Conservation (phyloP, 129 eudicot species). For the Apium graveolens region DNA sequence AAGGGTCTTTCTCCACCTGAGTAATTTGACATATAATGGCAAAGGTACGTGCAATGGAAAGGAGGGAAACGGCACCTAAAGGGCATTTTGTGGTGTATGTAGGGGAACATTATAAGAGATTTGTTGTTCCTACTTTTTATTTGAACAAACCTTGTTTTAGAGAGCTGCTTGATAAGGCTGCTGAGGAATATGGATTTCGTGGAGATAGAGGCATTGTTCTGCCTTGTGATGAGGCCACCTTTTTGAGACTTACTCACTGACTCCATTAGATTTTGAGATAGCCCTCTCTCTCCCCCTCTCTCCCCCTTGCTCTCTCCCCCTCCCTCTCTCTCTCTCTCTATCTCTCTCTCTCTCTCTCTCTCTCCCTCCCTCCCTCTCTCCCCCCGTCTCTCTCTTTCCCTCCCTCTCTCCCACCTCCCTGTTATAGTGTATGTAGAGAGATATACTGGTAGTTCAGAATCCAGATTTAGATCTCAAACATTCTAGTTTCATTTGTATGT, state of each 20-base stretch:
- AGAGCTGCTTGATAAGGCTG: conserved; percentile 27
- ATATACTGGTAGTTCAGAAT: not conserved
- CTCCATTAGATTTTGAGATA: not conserved
- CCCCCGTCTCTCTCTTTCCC: not conserved
- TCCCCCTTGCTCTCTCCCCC: not conserved
- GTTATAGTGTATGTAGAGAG: not conserved
- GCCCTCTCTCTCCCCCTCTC: not conserved
- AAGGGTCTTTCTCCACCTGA: no score
- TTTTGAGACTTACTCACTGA: not conserved
- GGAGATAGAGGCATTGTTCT: conserved; percentile 26
- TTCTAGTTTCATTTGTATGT: no score
- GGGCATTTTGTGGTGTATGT: conserved; percentile 41
- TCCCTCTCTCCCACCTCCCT: no score
- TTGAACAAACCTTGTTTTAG: conserved; percentile 26
- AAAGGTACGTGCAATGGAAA: not conserved
- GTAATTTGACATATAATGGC: no score
- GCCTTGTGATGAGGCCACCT: conserved; percentile 34
- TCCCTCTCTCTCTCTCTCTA: not conserved
- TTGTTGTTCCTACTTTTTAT: conserved; percentile 24
- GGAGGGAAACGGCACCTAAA: conserved; percentile 20
- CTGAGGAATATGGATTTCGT: conserved; percentile 32
- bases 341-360: not conserved
- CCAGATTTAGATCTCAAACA: no score
- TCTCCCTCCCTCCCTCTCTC: not conserved
- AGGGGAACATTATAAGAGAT: conserved; percentile 25